A percentile compares a stretch with the other conserved stretches of the same genome.
Evolutionary conservation across 192 early-diverging fungal species (phyloP).

Genomic region (Backusella tuberculispora): DNA sequence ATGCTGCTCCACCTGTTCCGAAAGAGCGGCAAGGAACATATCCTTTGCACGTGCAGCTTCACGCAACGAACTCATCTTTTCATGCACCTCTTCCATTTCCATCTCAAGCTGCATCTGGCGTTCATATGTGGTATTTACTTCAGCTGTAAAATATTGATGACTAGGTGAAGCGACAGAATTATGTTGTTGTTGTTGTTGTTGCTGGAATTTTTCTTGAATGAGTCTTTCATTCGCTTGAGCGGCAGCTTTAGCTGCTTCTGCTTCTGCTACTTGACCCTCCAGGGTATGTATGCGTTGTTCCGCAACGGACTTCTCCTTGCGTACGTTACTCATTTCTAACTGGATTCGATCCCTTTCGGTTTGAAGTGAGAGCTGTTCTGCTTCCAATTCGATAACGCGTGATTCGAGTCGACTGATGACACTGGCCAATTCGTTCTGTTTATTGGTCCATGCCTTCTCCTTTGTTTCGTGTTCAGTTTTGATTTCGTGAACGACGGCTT

Average conservation of each 20-base stretch:
- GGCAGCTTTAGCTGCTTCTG: conserved; percentile 40
- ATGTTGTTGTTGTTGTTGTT: background rate
- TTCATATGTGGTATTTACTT: background rate
- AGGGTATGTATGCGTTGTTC: conserved; percentile 48
- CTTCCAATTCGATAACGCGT: conserved; percentile 25
- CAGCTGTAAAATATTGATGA: conserved; percentile 10
- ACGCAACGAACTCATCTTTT: conserved; percentile 40
- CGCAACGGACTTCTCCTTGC: conserved; percentile 42
- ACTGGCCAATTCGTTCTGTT: conserved; percentile 13
- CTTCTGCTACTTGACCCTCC: conserved; percentile 37
- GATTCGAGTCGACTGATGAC: conserved; percentile 18
- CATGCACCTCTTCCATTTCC: conserved; percentile 47
- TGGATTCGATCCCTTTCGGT: conserved; percentile 43
- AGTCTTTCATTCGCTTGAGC: conserved; percentile 22
- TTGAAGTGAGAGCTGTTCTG: conserved; percentile 21
- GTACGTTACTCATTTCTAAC: conserved; percentile 35
- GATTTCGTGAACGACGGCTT: conserved; percentile 35
- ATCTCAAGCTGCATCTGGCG: conserved; percentile 34
- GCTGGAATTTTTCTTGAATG: background rate
- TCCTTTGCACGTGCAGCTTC: conserved; percentile 47
- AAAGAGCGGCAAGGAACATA: conserved; percentile 41
- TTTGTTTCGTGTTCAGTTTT: conserved; percentile 22
- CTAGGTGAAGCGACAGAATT: background rate
- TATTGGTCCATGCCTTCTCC: conserved; percentile 15
- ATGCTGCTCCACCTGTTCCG: conserved; percentile 41